phyloP scores from a whole-genome alignment of 352 stramenopile species.

The Thalassiosira livingstoniorum region DNA sequence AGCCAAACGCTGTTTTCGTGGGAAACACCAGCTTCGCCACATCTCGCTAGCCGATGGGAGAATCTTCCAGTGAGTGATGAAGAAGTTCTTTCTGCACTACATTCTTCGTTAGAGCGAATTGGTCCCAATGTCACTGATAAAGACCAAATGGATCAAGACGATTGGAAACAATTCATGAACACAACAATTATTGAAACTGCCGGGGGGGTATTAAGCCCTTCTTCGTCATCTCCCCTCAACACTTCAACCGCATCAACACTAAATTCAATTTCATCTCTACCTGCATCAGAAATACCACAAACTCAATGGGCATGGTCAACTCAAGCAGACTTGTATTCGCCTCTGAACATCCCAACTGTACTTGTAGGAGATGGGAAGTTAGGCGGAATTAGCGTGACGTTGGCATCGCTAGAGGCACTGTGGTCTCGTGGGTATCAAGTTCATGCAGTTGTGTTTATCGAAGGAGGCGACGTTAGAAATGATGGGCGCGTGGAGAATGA shows the following conservation, averaged over 20 bases:
- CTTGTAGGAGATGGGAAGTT: conserved; percentile 96
- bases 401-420: conserved; percentile 93
- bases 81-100: conserved; percentile 87
- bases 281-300: neutral
- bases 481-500: conserved; percentile 42
- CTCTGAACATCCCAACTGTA: conserved; percentile 89
- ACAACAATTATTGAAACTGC: conserved; percentile 91
- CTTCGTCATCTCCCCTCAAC: conserved; percentile 80
- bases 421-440: conserved; percentile 92
- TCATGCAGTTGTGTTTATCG: conserved; percentile 75
- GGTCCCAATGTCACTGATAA: conserved; percentile 52
- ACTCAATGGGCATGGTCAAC: conserved; percentile 78
- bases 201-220: conserved; percentile 92
- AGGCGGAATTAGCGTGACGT: conserved; percentile 94
- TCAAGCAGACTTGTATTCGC: conserved; percentile 94
- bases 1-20: conserved; percentile 92
- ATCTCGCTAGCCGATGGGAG: conserved; percentile 91
- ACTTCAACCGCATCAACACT: conserved; percentile 4
- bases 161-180: conserved; percentile 49
- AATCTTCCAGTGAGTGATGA: conserved; percentile 89
- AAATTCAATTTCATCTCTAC: too few relatives aligned
- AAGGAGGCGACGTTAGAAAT: conserved; percentile 34
- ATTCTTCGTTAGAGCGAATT: conserved; percentile 44
- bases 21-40: conserved; percentile 93
- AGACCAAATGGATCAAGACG: conserved; percentile 23